Evolutionary conservation across 2,329 filamentous ascomycete species (phyloP).

Genomic region (Ramularia collo-cygni): DNA sequence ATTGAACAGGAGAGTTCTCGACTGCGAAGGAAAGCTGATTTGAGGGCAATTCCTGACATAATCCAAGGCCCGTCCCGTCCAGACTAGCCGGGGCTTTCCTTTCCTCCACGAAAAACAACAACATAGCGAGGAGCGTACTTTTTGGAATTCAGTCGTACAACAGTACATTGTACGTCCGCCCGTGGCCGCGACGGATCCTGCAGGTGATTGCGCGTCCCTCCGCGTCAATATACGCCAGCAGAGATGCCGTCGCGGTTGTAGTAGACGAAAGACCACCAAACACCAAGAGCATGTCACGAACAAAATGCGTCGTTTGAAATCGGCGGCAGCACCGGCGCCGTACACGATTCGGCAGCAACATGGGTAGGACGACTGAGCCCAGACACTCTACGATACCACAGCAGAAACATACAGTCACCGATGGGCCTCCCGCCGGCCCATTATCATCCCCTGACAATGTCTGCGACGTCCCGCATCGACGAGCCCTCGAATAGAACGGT

Average conservation of each 20-base stretch:
- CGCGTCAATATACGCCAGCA: conserved; percentile 4
- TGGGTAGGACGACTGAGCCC: conserved; percentile 3
- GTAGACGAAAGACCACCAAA: conserved; percentile 7
- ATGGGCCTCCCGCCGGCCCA: conserved; percentile 4
- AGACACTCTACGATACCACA: conserved; percentile 14
- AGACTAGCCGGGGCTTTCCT: too few relatives aligned
- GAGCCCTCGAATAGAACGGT: conserved; percentile 6
- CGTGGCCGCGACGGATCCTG: conserved; percentile 2
- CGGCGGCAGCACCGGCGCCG: conserved; percentile 2
- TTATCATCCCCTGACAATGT: conserved; percentile 5
- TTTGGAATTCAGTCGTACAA: conserved; percentile 9
- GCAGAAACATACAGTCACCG: conserved; percentile 6
- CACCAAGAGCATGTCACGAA: conserved; percentile 7
- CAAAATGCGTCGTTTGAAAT: conserved; percentile 2
- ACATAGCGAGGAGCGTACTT: conserved; percentile 7
- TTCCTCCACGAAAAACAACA: too few relatives aligned
- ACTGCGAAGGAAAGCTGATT: neutral
- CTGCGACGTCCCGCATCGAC: conserved; percentile 7
- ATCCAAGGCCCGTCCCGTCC: neutral
- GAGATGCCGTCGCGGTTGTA: conserved; percentile 3
- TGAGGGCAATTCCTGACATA: neutral
- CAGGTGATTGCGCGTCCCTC: conserved; percentile 5
- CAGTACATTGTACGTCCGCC: conserved; percentile 5
- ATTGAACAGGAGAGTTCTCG: neutral
- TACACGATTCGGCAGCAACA: conserved; percentile 5